Base-by-base conservation (phyloP, 208 protist species). In the Histomonas meleagridis region DNA sequence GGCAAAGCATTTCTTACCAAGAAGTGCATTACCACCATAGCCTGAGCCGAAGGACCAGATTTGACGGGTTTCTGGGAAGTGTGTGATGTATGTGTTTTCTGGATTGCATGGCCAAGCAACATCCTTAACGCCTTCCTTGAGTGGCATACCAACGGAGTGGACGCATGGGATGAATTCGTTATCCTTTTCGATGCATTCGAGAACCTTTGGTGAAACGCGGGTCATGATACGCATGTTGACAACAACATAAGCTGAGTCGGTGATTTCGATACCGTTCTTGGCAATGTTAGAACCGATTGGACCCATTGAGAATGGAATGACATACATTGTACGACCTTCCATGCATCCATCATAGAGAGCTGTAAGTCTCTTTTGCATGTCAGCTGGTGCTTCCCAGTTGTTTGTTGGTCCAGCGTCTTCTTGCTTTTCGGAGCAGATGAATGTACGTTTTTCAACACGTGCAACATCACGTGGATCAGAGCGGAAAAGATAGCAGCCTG, bases 1-100 rank as follows among this genome's bases (percentile, higher is more conserved):
- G 0, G 95, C 95, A 21, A 96, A 95, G 93, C 95, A 96, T 92
- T 96, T 96, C 93, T 96, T 96, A 53, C 95, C 95, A 0, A 96
- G 93, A 0, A 96, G 91, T 43, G 95, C 94, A 86, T 96, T 96
- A 40, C 96, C 96, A 91, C 96, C 96, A 72, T 96, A 96, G 26
- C 95, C 95, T 48, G 51, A 91, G 7, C 96, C 95, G 92, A 92
- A 96, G 3, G 94, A 95, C 53, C 92, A 94, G 78, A 96, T 95
- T 40, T 76, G 18, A 40, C 76, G 32, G 3, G 65, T 91, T 55
- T 95, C 94, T 78, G 95, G 95, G 79, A 95, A 96, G 76, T 96
- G 95, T 38, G 38, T 21, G 79, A 94, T 95, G 48, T 93, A 92
- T 0, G 62, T 93, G 51, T 91, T 92, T 14, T 92, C 76, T 35